Evolutionary conservation across 2,329 filamentous ascomycete species (phyloP).

Genomic region (Beauveria medogensis): DNA sequence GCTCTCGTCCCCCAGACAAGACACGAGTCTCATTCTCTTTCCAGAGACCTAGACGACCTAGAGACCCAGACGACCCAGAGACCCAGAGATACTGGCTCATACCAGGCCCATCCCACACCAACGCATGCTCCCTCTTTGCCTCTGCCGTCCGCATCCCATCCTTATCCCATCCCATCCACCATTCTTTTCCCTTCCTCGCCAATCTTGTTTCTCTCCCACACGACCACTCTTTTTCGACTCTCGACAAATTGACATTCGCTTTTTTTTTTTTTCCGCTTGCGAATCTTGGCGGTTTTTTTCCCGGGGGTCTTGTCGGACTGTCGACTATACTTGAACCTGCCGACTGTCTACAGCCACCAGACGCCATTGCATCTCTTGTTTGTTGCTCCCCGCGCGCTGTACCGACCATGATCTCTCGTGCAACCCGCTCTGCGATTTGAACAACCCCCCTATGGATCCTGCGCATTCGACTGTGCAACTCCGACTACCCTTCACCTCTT

Average conservation of each 20-base stretch:
- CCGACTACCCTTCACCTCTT: background rate
- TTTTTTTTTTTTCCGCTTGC: background rate
- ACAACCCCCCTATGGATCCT: slow-evolving; percentile 6
- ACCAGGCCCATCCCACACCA: background rate
- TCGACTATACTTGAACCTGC: background rate
- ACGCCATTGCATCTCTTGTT: background rate
- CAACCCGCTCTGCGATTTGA: background rate
- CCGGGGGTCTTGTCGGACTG: background rate
- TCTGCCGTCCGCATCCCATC: background rate
- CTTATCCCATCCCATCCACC: slow-evolving; percentile 2
- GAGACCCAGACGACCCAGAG: background rate
- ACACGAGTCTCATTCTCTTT: background rate
- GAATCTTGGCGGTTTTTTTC: background rate
- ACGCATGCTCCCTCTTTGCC: background rate
- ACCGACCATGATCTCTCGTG: slow-evolving; percentile 1
- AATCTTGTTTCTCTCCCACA: background rate
- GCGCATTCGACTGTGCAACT: slow-evolving; percentile 3
- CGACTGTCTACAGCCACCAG: background rate
- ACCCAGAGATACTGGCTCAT: background rate
- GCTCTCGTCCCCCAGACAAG: background rate
- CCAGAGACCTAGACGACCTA: background rate
- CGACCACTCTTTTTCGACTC: background rate
- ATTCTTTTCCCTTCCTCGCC: background rate
- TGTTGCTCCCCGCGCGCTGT: background rate
- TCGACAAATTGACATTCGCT: background rate